Percentiles rank a stretch among this genome's conserved stretches.
phyloP scores from a whole-genome alignment of 2,329 filamentous ascomycete species.

The Aspergillus fumigatiaffinis region DNA sequence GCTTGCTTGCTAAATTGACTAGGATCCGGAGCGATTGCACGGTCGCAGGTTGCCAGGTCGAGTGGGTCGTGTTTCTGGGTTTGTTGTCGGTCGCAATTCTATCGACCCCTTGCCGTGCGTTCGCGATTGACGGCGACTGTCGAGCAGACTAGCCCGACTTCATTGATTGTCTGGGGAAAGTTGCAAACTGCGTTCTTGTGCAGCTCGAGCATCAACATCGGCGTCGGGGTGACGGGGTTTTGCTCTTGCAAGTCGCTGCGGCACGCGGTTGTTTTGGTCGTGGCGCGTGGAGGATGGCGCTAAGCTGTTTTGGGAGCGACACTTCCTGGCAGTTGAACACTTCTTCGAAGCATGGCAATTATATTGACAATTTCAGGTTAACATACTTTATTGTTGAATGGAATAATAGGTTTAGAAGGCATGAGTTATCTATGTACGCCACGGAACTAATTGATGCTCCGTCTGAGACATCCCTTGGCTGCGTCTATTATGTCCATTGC shows the following conservation, averaged over 20 bases:
- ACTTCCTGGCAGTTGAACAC: not conserved
- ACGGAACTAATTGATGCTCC: not conserved
- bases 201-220: constrained; percentile 10
- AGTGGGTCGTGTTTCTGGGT: constrained; percentile 1
- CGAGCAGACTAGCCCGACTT: not conserved
- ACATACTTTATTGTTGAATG: not conserved
- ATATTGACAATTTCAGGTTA: not conserved
- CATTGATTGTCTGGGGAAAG: constrained; percentile 1
- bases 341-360: not conserved
- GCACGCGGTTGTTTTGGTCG: constrained; percentile 41
- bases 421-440: not conserved
- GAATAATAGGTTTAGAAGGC: not conserved
- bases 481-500: not conserved
- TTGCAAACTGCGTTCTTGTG: constrained; percentile 13
- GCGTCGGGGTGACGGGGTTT: constrained; percentile 16
- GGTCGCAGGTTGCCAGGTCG: constrained; percentile 5
- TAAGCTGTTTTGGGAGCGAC: constrained; percentile 28
- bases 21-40: not conserved
- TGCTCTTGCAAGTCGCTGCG: constrained; percentile 15
- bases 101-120: constrained; percentile 1
- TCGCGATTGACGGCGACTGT: constrained; percentile 10
- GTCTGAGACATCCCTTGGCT: not conserved
- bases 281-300: constrained; percentile 34
- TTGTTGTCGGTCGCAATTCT: constrained; percentile 11
- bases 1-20: not conserved